Conservation (phyloP, 306 rosid genomes). For the Albizia julibrissin region DNA sequence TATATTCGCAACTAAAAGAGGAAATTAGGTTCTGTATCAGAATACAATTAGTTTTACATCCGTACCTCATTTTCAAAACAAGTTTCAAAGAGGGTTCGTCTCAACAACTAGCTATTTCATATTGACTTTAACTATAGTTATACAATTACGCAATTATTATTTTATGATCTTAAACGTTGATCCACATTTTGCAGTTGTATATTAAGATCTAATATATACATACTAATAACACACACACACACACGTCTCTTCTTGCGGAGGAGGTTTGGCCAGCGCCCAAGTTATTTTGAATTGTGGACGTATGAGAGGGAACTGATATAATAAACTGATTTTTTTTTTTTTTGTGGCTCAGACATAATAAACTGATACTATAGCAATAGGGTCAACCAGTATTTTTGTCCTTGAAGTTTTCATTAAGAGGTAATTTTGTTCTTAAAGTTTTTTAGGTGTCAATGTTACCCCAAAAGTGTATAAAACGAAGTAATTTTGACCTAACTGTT, state of each 20-base stretch:
- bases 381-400: too few species aligned
- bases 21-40: not conserved
- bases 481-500: too few species aligned
- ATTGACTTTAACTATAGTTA: not conserved
- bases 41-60: not conserved
- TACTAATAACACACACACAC: rapidly evolving
- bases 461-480: too few species aligned
- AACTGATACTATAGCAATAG: too few species aligned
- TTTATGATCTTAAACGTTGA: not conserved
- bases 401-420: too few species aligned
- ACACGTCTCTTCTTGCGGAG: not conserved
- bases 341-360: too few species aligned
- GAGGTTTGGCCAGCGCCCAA: not conserved
- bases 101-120: not conserved
- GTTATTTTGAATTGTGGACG: not conserved
- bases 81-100: not conserved
- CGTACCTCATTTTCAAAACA: not conserved
- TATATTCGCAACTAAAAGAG: not conserved
- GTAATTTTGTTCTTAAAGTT: too few species aligned
- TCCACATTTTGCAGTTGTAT: not conserved
- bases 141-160: not conserved
- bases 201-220: not conserved
- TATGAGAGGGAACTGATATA: not conserved
- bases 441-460: too few species aligned
- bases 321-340: too few species aligned